Evolutionary conservation across 2,329 filamentous ascomycete genomes (phyloP).

Genomic region (Simplicillium aogashimaense): DNA sequence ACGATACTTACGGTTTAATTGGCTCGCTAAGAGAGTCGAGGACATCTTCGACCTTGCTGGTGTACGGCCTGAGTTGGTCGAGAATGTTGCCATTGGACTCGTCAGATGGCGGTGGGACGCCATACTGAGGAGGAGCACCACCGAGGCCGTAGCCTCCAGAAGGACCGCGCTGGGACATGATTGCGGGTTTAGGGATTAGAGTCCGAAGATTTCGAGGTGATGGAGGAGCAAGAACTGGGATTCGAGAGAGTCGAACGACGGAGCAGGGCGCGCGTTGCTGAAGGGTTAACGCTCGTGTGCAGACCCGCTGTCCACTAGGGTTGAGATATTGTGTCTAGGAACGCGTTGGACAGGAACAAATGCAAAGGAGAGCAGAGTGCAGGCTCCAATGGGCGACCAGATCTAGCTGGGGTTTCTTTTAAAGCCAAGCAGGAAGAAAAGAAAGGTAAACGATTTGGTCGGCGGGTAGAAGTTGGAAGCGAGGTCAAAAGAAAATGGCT

Average conservation of each 20-base stretch:
- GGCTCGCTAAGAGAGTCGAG: constrained; percentile 83
- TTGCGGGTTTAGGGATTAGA: background rate
- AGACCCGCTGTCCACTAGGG: constrained; percentile 7
- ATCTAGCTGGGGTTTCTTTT: too few relatives aligned
- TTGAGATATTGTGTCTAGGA: background rate
- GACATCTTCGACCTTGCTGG: constrained; percentile 95
- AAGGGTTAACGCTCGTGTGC: background rate
- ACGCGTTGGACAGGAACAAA: background rate
- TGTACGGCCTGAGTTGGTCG: constrained; percentile 86
- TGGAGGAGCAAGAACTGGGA: constrained; percentile 2
- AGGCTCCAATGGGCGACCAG: too few relatives aligned
- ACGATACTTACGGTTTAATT: constrained; percentile 67
- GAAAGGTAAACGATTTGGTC: too few relatives aligned
- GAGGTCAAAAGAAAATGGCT: too few relatives aligned
- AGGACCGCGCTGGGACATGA: constrained; percentile 45
- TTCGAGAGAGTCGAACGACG: background rate
- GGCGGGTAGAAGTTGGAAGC: too few relatives aligned
- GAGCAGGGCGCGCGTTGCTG: background rate
- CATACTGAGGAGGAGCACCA: constrained; percentile 59
- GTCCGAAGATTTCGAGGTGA: background rate
- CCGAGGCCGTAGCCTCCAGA: constrained; percentile 79
- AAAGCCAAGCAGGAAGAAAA: too few relatives aligned
- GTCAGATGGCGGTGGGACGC: constrained; percentile 36
- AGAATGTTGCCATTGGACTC: constrained; percentile 57
- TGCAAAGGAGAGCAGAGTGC: background rate